These are phyloP conservation scores for Pichia sp. DNA, from an alignment of 1,139 yeast species.

Conservation along the genomic window DNA sequence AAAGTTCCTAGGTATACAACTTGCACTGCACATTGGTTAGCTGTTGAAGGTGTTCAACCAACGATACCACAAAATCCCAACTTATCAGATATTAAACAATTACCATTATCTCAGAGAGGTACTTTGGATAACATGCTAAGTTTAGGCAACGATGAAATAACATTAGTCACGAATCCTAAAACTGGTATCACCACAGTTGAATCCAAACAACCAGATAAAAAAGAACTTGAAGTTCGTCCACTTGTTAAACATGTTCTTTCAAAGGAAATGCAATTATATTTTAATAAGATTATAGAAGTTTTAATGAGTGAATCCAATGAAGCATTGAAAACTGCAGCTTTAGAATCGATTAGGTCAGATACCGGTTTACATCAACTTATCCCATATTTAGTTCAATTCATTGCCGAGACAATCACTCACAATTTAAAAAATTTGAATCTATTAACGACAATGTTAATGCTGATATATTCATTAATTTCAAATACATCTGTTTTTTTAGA, in stretches of 20 bases:
- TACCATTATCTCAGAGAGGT: constrained; percentile 66
- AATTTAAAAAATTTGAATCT: constrained; percentile 70
- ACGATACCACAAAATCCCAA: constrained; percentile 96
- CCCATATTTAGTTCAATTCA: constrained; percentile 93
- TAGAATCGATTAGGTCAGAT: constrained; percentile 77
- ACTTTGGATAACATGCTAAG: constrained; percentile 48
- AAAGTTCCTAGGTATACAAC: constrained; percentile 90
- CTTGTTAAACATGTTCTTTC: constrained; percentile 95
- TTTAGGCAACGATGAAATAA: constrained; percentile 29
- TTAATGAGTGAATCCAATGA: constrained; percentile 58
- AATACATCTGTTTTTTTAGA: constrained; percentile 87
- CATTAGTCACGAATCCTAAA: constrained; percentile 25
- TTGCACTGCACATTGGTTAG: constrained; percentile 97
- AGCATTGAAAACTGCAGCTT: constrained; percentile 66
- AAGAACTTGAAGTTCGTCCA: constrained; percentile 78
- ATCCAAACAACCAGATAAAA: constrained; percentile 32
- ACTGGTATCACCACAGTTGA: constrained; percentile 26
- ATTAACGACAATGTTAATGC: constrained; percentile 85
- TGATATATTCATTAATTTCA: constrained; percentile 75
- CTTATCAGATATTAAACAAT: constrained; percentile 60
- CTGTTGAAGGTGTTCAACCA: constrained; percentile 98
- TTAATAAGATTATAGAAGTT: constrained; percentile 84
- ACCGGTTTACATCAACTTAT: constrained; percentile 96
- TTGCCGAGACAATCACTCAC: constrained; percentile 91
- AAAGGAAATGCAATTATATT: constrained; percentile 87